A percentile compares a stretch with the other conserved stretches of the same genome.
Conservation (phyloP, 169 alveolate species). For the Eimeria tenella region DNA sequence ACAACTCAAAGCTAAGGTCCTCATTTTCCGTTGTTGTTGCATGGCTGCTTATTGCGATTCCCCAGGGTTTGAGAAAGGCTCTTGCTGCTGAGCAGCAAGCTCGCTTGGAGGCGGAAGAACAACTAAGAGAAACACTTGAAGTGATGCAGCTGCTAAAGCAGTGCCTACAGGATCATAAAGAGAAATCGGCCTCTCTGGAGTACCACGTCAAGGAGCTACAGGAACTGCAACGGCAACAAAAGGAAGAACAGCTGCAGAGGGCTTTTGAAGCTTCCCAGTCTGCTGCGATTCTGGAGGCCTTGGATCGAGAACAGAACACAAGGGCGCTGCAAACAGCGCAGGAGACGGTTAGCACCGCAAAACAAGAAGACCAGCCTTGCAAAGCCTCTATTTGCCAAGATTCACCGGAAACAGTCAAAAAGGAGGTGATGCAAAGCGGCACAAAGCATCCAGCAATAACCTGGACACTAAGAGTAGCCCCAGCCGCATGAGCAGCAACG, state of each 20-base stretch:
- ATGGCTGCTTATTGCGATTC: not conserved
- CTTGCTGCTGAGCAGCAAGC: constrained; percentile 1
- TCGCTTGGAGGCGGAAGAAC: constrained; percentile 21
- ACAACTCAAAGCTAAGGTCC: not conserved
- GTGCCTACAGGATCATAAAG: constrained; percentile 3
- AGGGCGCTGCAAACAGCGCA: not conserved
- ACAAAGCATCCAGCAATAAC: too few relatives aligned
- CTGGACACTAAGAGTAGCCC: too few relatives aligned
- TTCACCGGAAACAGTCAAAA: not conserved
- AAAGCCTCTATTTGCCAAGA: not conserved
- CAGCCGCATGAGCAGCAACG: too few relatives aligned
- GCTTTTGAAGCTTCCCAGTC: not conserved
- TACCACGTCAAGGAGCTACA: not conserved
- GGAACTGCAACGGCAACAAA: not conserved
- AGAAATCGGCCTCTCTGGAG: not conserved
- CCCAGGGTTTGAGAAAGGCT: not conserved
- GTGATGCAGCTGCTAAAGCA: constrained; percentile 3
- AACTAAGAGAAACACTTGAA: not conserved
- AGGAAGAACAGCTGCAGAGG: not conserved
- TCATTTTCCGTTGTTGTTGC: not conserved
- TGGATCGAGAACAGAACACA: not conserved
- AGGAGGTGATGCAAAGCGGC: not conserved
- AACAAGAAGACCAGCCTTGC: not conserved
- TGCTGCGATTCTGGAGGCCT: constrained; percentile 1
- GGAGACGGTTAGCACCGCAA: not conserved